Percentiles rank a stretch among this genome's conserved stretches.
These are phyloP conservation scores for Pleurotus citrinopileatus DNA, from an alignment of 768 basidiomycete species.

Conservation along the genomic window DNA sequence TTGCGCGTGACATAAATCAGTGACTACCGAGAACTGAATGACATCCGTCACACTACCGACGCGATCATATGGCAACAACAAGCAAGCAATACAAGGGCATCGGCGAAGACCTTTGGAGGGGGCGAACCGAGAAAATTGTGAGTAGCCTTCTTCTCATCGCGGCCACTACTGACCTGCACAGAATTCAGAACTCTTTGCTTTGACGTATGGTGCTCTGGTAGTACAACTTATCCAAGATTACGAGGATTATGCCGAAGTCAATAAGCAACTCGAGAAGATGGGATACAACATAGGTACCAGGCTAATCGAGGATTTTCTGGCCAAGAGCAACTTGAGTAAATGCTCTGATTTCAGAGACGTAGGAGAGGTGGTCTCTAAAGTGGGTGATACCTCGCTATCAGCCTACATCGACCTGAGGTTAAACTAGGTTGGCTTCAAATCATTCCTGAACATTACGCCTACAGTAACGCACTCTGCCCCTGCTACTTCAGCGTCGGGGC, in stretches of 20 bases:
- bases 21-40: not conserved
- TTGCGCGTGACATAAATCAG: not conserved
- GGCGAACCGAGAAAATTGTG: constrained; percentile 92
- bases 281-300: constrained; percentile 97
- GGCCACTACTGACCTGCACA: constrained; percentile 31
- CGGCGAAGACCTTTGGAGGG: constrained; percentile 96
- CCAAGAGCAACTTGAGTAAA: constrained; percentile 85
- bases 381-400: constrained; percentile 29
- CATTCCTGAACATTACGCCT: constrained; percentile 92
- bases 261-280: constrained; percentile 98
- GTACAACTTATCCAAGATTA: constrained; percentile 99
- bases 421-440: constrained; percentile 91
- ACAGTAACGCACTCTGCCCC: constrained; percentile 66
- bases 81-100: constrained; percentile 85
- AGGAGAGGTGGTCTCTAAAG: constrained; percentile 94
- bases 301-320: constrained; percentile 96
- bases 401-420: not conserved
- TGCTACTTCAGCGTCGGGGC: constrained; percentile 45
- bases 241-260: constrained; percentile 93
- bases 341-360: constrained; percentile 93
- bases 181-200: constrained; percentile 96
- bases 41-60: not conserved
- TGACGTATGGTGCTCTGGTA: constrained; percentile 97
- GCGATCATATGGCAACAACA: constrained; percentile 56
- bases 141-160: constrained; percentile 23